Base-by-base conservation (phyloP, 176 grass and related monocot genomes). In the Tuctoria greenei region DNA sequence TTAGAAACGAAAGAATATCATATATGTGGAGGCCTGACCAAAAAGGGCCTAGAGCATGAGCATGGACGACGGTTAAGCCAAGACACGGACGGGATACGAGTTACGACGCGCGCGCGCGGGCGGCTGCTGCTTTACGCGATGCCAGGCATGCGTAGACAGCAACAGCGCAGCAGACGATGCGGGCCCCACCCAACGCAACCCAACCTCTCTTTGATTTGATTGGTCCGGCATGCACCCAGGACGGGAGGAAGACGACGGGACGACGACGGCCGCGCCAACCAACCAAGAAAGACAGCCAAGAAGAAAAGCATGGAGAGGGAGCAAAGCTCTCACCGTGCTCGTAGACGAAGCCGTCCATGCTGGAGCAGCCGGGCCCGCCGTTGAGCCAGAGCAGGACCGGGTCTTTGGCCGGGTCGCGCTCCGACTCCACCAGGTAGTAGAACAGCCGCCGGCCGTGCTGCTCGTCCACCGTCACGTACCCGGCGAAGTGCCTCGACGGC, bases 281-380 rank as follows among this genome's bases (percentile, higher is more conserved):
- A n/a, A n/a, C n/a, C n/a, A n/a, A n/a, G n/a, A n/a, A n/a, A n/a
- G n/a, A n/a, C n/a, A n/a, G n/a, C n/a, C n/a, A n/a, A n/a, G n/a
- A n/a, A n/a, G n/a, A n/a, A n/a, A n/a, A n/a, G n/a, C n/a, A n/a
- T n/a, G n/a, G n/a, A n/a, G n/a, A n/a, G n/a, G n/a, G n/a, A n/a
- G n/a, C n/a, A n/a, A n/a, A n/a, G n/a, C 31, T 31, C 79, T 52
- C 52, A 85, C 87, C 87, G 73, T 89, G 87, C 61, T 89, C 87
- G 81, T 89, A 89, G 72, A 89, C 76, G 82, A 89, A 89, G 82
- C 87, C 87, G 51, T 89, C 87, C 66, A 89, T 85, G 82, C 87
- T 89, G 66, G 87, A 89, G 82, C 87, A 89, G 0, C 87, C 87
- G 0, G 87, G 87, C 2, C 87, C 87, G 67, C 87, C 87, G 81